Evolutionary conservation across 2,329 filamentous ascomycete species (phyloP), one percentile per base, ranked within the genome.

Genomic region (Cercospora sp.): DNA sequence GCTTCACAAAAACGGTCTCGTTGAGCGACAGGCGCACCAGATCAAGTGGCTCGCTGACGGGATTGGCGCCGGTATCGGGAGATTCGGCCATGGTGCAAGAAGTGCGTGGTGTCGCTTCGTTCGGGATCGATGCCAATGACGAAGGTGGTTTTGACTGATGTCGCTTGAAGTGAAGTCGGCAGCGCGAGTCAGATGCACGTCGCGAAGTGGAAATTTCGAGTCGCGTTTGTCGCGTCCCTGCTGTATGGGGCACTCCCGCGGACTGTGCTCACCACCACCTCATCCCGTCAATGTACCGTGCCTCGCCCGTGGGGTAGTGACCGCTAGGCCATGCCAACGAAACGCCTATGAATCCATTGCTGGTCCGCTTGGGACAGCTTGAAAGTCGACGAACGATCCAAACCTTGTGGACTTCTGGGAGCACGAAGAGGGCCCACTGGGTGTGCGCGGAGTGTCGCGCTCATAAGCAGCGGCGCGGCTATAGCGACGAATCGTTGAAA

Each of bases 1-100:
- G 86, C 87, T 98, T 98, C 74, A 99, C 94, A 81, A 97, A 97
- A 62, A 99, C 95, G 57, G 95, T 89, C 82, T 99, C 95, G 80
- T 98, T 94, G 59, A 99, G 88, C 74, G 94, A 92, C 66, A 99
- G 88, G 74, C 94, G 92, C 74, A 99, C 95, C 51, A 99, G 89
- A 81, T 98, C 95, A 77, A 99, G 90, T 65, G 96, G 94, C 84
- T 99, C 94, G 63, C 94, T 90, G 66, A 93, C 91, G 65, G 78
- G 76, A 67, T 78, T 77, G 74, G 86, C 85, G 63, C 85, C 80
- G 67, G 87, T 85, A 73, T 90, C 88, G 78, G 91, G 92, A 71
- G 85, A 87, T 81, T 97, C 94, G 75, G 94, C 91, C 94, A 97
- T 97, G 3, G 55, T 55, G 37, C 12, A 32, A 9, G 30, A 37